Base-by-base conservation (phyloP, 768 basidiomycete genomes). In the Serpula lacrymans region DNA sequence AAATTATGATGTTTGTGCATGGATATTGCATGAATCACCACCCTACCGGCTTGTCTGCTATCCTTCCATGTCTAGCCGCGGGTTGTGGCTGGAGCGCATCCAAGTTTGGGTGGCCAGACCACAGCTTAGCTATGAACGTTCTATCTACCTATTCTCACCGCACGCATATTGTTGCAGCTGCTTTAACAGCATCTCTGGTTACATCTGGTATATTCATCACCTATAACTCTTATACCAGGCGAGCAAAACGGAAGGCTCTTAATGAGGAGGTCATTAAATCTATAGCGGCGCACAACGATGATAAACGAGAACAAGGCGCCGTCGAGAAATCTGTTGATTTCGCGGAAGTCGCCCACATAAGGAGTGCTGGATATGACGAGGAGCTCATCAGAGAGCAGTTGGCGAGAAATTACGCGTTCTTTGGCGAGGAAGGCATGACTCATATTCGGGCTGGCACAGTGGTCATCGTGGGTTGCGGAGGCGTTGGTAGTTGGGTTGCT, bases 401-500 rank as follows among this genome's bases (percentile, higher is more conserved):
- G 33, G 85, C 95, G 3, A 70, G 96, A 29, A 97, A 97, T 64
- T 96, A 95, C 53, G 82, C 87, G 7, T 97, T 98, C 65, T 86
- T 98, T 39, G 92, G 91, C 0, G 88, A 94, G 23, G 87, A 91
- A 25, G 79, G 79, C 28, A 95, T 97, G 89, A 59, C 65, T 8
- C 82, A 78, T 55, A 73, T 98, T 38, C 74, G 96, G 38, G 55
- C 70, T 7, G 78, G 81, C 10, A 77, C 71, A 4, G 93, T 97
- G 1, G 92, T 90, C 13, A 69, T 98, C 14, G 84, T 99, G 3
- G 96, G 96, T 5, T 91, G 93, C 49, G 96, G 96, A 43, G 95
- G 96, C 2, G 96, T 99, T 0, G 96, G 96, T 1, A 93, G 89
- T 55, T 95, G 92, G 89, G 88, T 83, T 26, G 92, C 93, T 12